phyloP scores from a whole-genome alignment of 345 rosid genomes.

The Bruguiera parviflora region DNA sequence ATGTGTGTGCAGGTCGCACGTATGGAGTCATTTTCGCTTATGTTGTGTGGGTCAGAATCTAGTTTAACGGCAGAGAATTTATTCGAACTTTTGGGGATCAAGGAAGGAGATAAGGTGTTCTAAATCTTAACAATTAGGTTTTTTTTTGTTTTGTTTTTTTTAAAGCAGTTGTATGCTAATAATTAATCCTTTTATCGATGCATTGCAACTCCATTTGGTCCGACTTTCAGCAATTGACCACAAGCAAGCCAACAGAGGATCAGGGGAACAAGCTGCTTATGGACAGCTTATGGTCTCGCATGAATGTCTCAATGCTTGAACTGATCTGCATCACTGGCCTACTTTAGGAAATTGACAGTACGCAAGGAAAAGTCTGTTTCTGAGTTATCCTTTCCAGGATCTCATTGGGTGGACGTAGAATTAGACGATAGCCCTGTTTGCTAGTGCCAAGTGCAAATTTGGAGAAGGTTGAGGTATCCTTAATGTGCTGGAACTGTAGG shows the following conservation, averaged over 20 bases:
- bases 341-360: no score
- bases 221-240: neutral
- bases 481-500: no score
- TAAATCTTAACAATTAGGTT: neutral
- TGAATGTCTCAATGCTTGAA: neutral
- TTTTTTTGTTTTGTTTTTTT: neutral
- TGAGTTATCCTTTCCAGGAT: no score
- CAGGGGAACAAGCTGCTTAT: neutral
- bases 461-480: no score
- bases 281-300: neutral
- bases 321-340: no score
- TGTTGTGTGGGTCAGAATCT: constrained; percentile 7
- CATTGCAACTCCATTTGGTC: constrained; percentile 7
- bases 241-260: neutral
- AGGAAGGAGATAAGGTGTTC: neutral
- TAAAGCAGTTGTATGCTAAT: no score
- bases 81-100: constrained; percentile 3
- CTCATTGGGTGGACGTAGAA: no score
- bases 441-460: no score
- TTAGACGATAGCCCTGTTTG: no score
- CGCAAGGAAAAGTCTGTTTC: no score
- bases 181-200: neutral
- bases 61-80: neutral
- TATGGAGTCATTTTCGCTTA: constrained; percentile 4
- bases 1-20: constrained; percentile 3